A percentile compares a stretch with the other conserved stretches of the same genome.
Conservation (phyloP, 106 monocot genomes). For the Acorus gramineus region DNA sequence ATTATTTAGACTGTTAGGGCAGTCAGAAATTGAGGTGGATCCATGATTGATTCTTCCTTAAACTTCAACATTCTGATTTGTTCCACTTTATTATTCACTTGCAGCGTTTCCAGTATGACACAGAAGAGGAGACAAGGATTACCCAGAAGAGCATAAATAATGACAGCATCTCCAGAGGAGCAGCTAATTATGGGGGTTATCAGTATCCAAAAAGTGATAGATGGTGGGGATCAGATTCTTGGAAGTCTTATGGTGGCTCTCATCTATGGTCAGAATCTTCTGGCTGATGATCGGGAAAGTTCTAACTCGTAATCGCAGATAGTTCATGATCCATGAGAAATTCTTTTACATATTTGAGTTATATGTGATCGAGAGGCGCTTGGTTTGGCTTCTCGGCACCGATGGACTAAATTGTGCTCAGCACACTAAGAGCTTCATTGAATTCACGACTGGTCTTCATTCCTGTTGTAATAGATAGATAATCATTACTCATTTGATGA, state of each 20-base stretch:
- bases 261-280: slow-evolving; percentile 14
- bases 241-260: slow-evolving; percentile 27
- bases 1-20: slow-evolving; percentile 5
- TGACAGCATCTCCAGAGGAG: slow-evolving; percentile 8
- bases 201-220: slow-evolving; percentile 20
- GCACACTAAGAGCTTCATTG: too few relatives aligned
- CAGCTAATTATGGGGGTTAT: slow-evolving; percentile 13
- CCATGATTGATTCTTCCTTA: background rate
- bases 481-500: too few relatives aligned
- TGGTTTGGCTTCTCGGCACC: too few relatives aligned
- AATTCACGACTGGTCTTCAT: too few relatives aligned
- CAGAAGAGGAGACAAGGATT: slow-evolving; percentile 52
- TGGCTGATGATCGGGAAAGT: too few relatives aligned
- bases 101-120: slow-evolving; percentile 62
- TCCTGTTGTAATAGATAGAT: too few relatives aligned
- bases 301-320: too few relatives aligned
- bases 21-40: background rate
- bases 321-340: too few relatives aligned
- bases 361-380: too few relatives aligned
- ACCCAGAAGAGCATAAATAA: slow-evolving; percentile 6
- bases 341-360: too few relatives aligned
- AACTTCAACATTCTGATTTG: background rate
- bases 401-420: too few relatives aligned
- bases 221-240: slow-evolving; percentile 17
- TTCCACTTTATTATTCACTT: slow-evolving; percentile 1